Evolutionary conservation across 208 protist genomes (phyloP), one percentile per base, ranked within the genome.

Genomic region (Balamuthia mandrillaris): DNA sequence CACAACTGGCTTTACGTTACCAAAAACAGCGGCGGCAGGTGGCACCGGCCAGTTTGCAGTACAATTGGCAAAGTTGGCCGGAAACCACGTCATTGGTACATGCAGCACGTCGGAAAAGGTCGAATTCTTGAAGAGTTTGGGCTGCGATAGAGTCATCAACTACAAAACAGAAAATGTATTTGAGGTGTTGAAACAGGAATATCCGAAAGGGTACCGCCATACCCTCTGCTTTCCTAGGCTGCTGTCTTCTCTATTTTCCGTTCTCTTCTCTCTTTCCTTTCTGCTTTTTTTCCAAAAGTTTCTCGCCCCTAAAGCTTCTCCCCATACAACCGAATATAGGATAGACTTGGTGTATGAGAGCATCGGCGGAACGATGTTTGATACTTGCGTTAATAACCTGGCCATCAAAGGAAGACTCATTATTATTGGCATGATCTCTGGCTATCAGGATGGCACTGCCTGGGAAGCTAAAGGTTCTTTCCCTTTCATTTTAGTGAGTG

Each of bases 21-120:
- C 96, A 14, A 94, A 96, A 54, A 96, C 93, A 47, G 95, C 95
- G 2, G 96, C 96, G 0, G 90, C 93, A 1, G 96, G 96, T 35
- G 96, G 95, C 37, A 96, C 95, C 1, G 96, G 96, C 10, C 93
- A 94, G 41, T 96, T 96, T 75, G 94, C 94, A 7, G 92, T 94
- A 41, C 96, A 97, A 89, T 87, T 96, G 37, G 93, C 96, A 18
- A 93, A 96, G 88, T 75, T 95, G 31, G 95, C 95, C 65, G 89
- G 89, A 21, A 96, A 93, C 81, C n/a, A 60, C 37, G 96, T 97
- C 5, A 92, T 96, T 54, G 96, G 96, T 45, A 94, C 92, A 33
- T 96, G 94, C 85, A 95, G 93, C n/a, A 93, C 87, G 7, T 63
- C 77, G n/a, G 86, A 56, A 10, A 97, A 97, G 84, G 92, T 79